Conservation (phyloP, 257 asterid species). For the Forsythia suspensa region DNA sequence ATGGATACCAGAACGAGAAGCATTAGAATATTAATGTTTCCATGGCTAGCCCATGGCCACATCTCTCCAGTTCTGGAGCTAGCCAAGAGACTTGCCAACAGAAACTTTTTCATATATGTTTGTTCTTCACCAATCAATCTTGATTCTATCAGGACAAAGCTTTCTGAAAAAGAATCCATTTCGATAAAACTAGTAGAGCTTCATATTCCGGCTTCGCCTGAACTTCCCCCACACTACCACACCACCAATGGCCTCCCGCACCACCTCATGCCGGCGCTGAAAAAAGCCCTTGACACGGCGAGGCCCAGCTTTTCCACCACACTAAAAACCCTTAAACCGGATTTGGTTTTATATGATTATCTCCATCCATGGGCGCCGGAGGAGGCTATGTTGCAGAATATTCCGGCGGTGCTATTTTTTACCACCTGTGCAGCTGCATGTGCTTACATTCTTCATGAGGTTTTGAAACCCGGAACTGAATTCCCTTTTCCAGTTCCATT, state of each 20-base stretch:
- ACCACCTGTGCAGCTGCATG: constrained; percentile 40
- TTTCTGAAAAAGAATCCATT: constrained; percentile 38
- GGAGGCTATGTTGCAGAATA: constrained; percentile 31
- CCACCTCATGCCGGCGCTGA: constrained; percentile 44
- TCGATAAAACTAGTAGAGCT: constrained; percentile 57
- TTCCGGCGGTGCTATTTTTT: constrained; percentile 54
- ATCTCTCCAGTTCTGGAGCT: constrained; percentile 59
- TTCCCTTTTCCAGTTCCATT: constrained; percentile 52
- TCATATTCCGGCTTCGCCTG: constrained; percentile 42
- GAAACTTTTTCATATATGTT: constrained; percentile 46
- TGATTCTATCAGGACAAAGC: constrained; percentile 25
- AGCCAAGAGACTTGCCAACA: constrained; percentile 50
- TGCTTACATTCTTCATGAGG: constrained; percentile 25
- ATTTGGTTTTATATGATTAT: constrained; percentile 59
- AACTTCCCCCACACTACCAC: constrained; percentile 56
- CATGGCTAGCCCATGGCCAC: constrained; percentile 83
- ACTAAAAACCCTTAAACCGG: constrained; percentile 52
- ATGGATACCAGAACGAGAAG: constrained; percentile 55
- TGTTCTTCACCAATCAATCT: constrained; percentile 28
- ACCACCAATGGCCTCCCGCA: constrained; percentile 76
- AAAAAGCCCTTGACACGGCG: constrained; percentile 42
- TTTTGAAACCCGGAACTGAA: neutral
- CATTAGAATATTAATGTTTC: constrained; percentile 54
- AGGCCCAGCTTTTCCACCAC: constrained; percentile 39
- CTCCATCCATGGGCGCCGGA: constrained; percentile 60